Conservation (phyloP, 176 grass and related monocot genomes). For the Poa pratensis region DNA sequence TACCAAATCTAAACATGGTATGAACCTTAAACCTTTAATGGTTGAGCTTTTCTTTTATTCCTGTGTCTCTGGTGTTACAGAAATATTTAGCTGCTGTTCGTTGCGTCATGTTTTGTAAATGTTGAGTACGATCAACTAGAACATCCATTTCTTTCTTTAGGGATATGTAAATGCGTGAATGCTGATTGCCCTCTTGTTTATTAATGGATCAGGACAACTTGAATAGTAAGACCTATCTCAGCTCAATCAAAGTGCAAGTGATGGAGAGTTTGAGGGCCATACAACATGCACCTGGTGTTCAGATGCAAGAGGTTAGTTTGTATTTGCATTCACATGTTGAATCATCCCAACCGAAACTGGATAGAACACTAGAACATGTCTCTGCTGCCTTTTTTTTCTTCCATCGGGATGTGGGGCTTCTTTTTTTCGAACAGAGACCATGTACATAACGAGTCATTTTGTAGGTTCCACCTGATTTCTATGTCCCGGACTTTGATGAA, state of each 20-base stretch:
- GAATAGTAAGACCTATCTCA: constrained; percentile 95
- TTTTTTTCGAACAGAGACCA: background rate
- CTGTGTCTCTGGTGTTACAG: background rate
- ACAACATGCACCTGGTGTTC: constrained; percentile 95
- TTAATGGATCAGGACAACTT: constrained; percentile 75
- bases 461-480: constrained; percentile 98
- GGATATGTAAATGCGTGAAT: constrained; percentile 4
- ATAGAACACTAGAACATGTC: constrained; percentile 4
- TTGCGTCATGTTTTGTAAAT: background rate
- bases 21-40: constrained; percentile 38
- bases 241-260: constrained; percentile 91
- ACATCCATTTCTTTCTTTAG: constrained; percentile 19
- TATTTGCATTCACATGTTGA: constrained; percentile 13
- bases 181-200: constrained; percentile 32
- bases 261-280: constrained; percentile 90
- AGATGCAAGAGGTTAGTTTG: constrained; percentile 90
- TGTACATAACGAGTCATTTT: constrained; percentile 40
- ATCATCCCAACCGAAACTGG: background rate
- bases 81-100: background rate
- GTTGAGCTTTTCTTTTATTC: background rate
- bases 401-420: background rate
- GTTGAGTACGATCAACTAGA: background rate
- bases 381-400: constrained; percentile 17
- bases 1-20: constrained; percentile 83
- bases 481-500: constrained; percentile 94